These are phyloP conservation scores for Cucumis cinereus DNA, from an alignment of 306 rosid species.

Conservation along the genomic window DNA sequence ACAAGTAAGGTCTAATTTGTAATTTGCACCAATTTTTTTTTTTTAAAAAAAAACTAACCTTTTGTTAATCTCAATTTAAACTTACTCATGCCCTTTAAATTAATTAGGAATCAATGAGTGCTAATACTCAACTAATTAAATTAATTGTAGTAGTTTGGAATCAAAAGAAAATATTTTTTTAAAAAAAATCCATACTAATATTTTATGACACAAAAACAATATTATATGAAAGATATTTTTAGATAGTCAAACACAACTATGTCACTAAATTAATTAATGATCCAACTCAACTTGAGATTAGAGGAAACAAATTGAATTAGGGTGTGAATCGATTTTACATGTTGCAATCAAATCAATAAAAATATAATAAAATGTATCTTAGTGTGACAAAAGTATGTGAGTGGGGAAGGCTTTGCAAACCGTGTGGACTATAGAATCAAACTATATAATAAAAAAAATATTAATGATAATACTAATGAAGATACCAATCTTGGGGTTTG, in stretches of 20 bases:
- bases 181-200: not conserved
- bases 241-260: not conserved
- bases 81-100: too few species aligned
- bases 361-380: not conserved
- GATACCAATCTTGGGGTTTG: not conserved
- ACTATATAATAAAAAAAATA: not conserved
- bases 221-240: not conserved
- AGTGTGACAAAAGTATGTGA: not conserved
- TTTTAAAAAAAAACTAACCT: too few species aligned
- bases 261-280: not conserved
- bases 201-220: not conserved
- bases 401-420: not conserved
- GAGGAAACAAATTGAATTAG: not conserved
- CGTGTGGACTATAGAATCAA: not conserved
- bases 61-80: too few species aligned
- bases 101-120: too few species aligned
- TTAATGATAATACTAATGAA: not conserved
- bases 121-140: too few species aligned
- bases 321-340: not conserved
- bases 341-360: not conserved
- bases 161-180: not conserved
- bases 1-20: too few species aligned
- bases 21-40: too few species aligned
- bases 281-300: not conserved
- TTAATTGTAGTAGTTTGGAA: not conserved